phyloP scores from a whole-genome alignment of 805 yeast species.

The Candida railenensis region DNA sequence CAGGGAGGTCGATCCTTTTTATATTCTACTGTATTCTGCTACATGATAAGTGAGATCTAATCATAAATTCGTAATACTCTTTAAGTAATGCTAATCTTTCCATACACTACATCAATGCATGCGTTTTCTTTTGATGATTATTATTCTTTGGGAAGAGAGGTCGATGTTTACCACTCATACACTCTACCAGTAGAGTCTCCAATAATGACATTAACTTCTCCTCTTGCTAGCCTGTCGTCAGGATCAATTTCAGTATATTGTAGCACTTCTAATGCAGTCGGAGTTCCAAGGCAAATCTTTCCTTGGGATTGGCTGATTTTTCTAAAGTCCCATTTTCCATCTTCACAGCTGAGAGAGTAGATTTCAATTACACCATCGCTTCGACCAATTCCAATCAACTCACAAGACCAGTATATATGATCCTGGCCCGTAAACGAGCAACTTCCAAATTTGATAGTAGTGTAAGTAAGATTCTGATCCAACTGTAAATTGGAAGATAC shows the following conservation, averaged over 20 bases:
- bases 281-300: constrained; percentile 11
- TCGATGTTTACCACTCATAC: constrained; percentile 44
- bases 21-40: too few relatives aligned
- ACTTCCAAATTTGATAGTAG: constrained; percentile 29
- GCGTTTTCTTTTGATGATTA: too few relatives aligned
- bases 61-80: neutral
- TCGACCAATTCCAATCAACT: constrained; percentile 29
- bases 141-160: too few relatives aligned
- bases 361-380: constrained; percentile 15
- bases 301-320: constrained; percentile 21
- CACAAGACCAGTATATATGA: constrained; percentile 40
- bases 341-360: constrained; percentile 15
- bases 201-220: constrained; percentile 41
- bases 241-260: constrained; percentile 28
- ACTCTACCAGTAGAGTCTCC: constrained; percentile 58
- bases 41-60: neutral
- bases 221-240: constrained; percentile 38
- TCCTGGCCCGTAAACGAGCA: constrained; percentile 3
- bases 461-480: constrained; percentile 14
- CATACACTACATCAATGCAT: too few relatives aligned
- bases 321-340: constrained; percentile 6
- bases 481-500: constrained; percentile 5
- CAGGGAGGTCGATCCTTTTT: too few relatives aligned
- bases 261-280: constrained; percentile 29
- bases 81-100: too few relatives aligned